Conservation (phyloP, 768 basidiomycete species). For the Leccinum broughii region DNA sequence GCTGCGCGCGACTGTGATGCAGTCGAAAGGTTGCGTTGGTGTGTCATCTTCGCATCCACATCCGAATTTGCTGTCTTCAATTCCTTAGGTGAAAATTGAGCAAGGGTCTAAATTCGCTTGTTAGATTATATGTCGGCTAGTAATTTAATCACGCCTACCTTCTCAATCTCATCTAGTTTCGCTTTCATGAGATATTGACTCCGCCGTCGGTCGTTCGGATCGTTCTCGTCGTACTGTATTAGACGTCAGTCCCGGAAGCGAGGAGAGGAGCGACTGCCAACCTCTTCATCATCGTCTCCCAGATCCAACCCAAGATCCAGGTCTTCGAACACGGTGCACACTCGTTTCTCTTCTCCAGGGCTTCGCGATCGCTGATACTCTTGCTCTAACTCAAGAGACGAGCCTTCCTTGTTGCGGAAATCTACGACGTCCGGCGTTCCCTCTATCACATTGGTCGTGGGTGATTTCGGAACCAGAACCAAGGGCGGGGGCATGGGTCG, state of each 20-base stretch:
- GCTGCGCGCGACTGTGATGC: conserved; percentile 14
- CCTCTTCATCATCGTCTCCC: conserved; percentile 44
- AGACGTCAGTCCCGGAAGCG: conserved; percentile 16
- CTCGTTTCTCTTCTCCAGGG: conserved; percentile 45
- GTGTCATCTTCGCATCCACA: conserved; percentile 23
- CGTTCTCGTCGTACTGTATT: conserved; percentile 62
- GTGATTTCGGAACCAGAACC: conserved; percentile 44
- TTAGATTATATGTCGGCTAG: conserved; percentile 9
- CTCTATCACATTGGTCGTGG: conserved; percentile 32
- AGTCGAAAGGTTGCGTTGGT: conserved; percentile 19
- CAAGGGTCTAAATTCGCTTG: conserved; percentile 48
- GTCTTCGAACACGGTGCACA: conserved; percentile 46
- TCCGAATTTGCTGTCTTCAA: conserved; percentile 25
- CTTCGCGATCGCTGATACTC: conserved; percentile 34
- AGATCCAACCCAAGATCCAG: conserved; percentile 45
- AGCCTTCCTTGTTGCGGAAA: conserved; percentile 19
- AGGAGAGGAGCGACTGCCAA: conserved; percentile 24
- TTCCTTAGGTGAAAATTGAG: conserved; percentile 61
- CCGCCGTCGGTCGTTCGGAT: conserved; percentile 70
- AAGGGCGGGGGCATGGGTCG: conserved; percentile 46
- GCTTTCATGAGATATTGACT: conserved; percentile 77
- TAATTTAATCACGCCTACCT: conserved; percentile 39
- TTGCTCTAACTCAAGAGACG: conserved; percentile 29
- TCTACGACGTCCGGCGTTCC: conserved; percentile 11
- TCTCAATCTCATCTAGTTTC: conserved; percentile 78